Evolutionary conservation across 352 stramenopile genomes (phyloP).

Genomic region (Phytophthora podocarpi): DNA sequence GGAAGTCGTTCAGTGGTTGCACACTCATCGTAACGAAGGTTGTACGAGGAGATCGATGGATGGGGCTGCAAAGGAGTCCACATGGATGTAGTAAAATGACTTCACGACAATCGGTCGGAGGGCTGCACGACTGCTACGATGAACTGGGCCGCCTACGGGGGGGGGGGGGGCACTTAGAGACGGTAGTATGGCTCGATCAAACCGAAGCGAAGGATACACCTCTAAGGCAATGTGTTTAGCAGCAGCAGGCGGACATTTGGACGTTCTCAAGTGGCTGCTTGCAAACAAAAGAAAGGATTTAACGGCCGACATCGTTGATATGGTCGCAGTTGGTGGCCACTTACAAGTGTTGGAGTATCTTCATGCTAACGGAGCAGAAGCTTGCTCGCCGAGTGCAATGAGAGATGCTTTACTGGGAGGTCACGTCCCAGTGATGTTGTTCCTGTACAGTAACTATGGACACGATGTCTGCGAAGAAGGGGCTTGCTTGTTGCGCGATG

Average conservation of each 20-base stretch:
- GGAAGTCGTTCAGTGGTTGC: conserved; percentile 26
- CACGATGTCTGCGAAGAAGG: conserved; percentile 14
- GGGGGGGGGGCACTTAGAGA: conserved; percentile 19
- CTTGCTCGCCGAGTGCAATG: conserved; percentile 21
- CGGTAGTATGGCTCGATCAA: conserved; percentile 21
- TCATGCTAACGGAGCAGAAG: conserved; percentile 5
- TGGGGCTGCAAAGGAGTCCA: conserved; percentile 28
- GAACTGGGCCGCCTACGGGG: conserved; percentile 26
- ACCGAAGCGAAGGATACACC: conserved; percentile 16
- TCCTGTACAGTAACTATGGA: conserved; percentile 20
- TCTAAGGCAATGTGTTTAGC: conserved; percentile 19
- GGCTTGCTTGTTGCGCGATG: conserved; percentile 20
- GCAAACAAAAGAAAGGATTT: conserved; percentile 3
- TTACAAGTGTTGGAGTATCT: conserved; percentile 22
- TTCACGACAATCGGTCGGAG: conserved; percentile 18
- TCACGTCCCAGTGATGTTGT: conserved; percentile 29
- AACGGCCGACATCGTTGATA: conserved; percentile 9
- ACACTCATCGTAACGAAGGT: conserved; percentile 21
- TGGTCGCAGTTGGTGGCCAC: conserved; percentile 15
- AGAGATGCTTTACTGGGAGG: conserved; percentile 18
- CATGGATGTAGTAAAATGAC: conserved; percentile 29
- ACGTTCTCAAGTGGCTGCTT: conserved; percentile 29
- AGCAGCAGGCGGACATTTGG: conserved; percentile 12
- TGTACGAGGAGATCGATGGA: conserved; percentile 29
- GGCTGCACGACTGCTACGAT: conserved; percentile 24